Evolutionary conservation across 768 basidiomycete species (phyloP), one percentile per base, ranked within the genome.

Genomic region (Kwoniella dendrophila): DNA sequence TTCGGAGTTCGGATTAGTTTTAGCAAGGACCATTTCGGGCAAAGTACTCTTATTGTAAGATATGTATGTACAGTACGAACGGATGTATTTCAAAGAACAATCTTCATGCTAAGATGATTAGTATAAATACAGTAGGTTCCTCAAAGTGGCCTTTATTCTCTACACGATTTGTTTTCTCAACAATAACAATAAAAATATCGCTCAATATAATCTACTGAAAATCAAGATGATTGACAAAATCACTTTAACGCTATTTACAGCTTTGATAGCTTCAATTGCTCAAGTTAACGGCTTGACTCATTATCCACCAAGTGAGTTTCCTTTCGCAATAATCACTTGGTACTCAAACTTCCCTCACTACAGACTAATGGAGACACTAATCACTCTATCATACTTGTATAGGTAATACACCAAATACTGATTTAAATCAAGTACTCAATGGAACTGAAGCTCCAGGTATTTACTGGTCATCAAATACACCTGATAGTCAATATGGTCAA

Each of bases 371-470:
- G n/a, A n/a, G n/a, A n/a, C n/a, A n/a, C n/a, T n/a, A n/a, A n/a
- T n/a, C n/a, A 30, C 27, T 49, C 29, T 26, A 8, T 49, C 48
- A n/a, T 10, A 32, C 30, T 53, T 34, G 51, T 30, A 10, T 24
- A 60, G 59, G 44, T 29, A 52, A 60, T n/a, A 60, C 59, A 16
- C 20, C 60, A 30, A 54, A 50, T 43, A 62, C 53, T 24, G 53
- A 47, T 26, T 53, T 62, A 14, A 40, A 38, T 11, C 32, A 57
- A n/a, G 67, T 66, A 0, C 32, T 73, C 16, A 68, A 65, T 38
- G 72, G 63, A 0, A 51, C 62, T 18, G 72, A 67, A 12, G 59
- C 65, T 14, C 65, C 70, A 5, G 72, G 72, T 5, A 67, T 67
- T 34, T 73, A 57, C 63, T 59, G 64, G 38, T 55, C 53, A 14